Conservation (phyloP, 2,329 filamentous ascomycete species). For the Pseudogymnoascus sp. region DNA sequence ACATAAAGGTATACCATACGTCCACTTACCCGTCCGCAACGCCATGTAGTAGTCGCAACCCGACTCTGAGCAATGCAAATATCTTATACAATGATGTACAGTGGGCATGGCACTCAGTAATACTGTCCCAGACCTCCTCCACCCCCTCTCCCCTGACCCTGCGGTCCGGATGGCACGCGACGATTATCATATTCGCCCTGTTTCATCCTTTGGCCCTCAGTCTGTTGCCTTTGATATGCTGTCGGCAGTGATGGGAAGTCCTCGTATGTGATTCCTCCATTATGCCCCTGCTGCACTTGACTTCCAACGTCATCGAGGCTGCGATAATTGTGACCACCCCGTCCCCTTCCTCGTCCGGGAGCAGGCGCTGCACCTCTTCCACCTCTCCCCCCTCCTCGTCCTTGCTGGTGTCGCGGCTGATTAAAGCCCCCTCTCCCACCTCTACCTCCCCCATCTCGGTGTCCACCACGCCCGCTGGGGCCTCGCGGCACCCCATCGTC, state of each 20-base stretch:
- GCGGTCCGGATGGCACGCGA: neutral
- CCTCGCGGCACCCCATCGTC: slow-evolving; percentile 40
- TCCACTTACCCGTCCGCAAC: neutral
- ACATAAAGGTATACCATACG: neutral
- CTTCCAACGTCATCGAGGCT: slow-evolving; percentile 58
- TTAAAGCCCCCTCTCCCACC: slow-evolving; percentile 29
- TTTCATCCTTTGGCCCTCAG: slow-evolving; percentile 2
- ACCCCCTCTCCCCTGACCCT: neutral
- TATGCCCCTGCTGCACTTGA: slow-evolving; percentile 24
- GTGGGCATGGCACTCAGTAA: neutral
- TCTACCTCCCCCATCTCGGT: slow-evolving; percentile 31
- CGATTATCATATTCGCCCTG: slow-evolving; percentile 3
- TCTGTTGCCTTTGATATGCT: slow-evolving; percentile 27
- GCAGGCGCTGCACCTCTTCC: slow-evolving; percentile 28
- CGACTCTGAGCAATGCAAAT: neutral
- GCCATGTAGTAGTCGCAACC: neutral
- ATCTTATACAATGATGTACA: neutral
- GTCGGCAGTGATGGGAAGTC: slow-evolving; percentile 31
- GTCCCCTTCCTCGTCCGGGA: slow-evolving; percentile 38
- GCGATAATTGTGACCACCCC: slow-evolving; percentile 49
- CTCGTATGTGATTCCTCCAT: slow-evolving; percentile 28
- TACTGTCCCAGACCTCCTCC: neutral
- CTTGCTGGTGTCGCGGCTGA: slow-evolving; percentile 4
- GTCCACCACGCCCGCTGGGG: slow-evolving; percentile 28
- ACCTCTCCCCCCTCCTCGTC: slow-evolving; percentile 24